These are phyloP conservation scores for Paxillus rubicundulus DNA, from an alignment of 768 basidiomycete genomes.

Conservation along the genomic window DNA sequence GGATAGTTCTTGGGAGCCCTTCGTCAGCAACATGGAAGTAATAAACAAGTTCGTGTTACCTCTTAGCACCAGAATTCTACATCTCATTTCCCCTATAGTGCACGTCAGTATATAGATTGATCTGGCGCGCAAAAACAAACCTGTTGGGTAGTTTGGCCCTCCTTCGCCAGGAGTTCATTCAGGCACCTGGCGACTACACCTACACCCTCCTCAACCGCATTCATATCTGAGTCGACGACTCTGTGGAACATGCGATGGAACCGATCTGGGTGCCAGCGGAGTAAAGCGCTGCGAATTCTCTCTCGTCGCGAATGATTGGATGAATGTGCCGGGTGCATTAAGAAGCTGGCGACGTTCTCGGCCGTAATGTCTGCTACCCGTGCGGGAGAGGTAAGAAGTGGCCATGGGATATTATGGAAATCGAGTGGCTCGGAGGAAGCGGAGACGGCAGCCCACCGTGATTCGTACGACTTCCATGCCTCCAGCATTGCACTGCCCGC, in stretches of 20 bases:
- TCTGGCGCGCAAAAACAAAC: conserved; percentile 12
- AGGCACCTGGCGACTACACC: conserved; percentile 65
- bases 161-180: conserved; percentile 59
- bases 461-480: conserved; percentile 65
- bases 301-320: conserved; percentile 57
- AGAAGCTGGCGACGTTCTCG: conserved; percentile 54
- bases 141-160: conserved; percentile 20
- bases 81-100: conserved; percentile 19
- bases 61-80: not conserved
- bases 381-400: conserved; percentile 44
- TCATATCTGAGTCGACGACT: conserved; percentile 52
- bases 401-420: conserved; percentile 75
- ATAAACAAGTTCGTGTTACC: no score
- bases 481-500: conserved; percentile 46
- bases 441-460: conserved; percentile 55
- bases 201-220: conserved; percentile 56
- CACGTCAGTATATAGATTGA: not conserved
- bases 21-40: not conserved
- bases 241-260: conserved; percentile 57
- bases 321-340: conserved; percentile 67
- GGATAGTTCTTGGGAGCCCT: conserved; percentile 9
- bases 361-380: conserved; percentile 50
- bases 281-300: conserved; percentile 60
- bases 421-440: conserved; percentile 45
- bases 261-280: conserved; percentile 81